Conservation (phyloP, 202 grass and related monocot species). For the Digitaria exilis region DNA sequence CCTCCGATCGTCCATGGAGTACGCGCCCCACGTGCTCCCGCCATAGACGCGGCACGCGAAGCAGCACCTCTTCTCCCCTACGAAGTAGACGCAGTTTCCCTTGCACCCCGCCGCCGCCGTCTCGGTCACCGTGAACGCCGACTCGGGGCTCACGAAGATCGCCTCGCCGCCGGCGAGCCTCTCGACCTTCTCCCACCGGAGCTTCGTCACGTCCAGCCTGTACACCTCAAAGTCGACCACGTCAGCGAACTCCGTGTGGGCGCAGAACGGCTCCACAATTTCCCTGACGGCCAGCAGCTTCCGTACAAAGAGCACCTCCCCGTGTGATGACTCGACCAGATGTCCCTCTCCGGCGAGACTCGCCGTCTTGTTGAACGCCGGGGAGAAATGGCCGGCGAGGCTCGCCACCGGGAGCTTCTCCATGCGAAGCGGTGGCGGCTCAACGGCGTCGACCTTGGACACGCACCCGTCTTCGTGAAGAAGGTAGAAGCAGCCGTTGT, state of each 20-base stretch:
- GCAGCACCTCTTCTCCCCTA: not conserved
- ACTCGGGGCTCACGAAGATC: not conserved
- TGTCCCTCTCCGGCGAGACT: not conserved
- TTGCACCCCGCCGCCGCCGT: not conserved
- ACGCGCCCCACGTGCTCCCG: not conserved
- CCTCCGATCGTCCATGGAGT: not conserved
- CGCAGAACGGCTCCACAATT: not conserved
- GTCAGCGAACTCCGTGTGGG: not conserved
- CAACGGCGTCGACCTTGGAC: not conserved
- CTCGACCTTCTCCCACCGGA: not conserved
- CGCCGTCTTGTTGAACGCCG: not conserved
- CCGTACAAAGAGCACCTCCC: conserved; percentile 22
- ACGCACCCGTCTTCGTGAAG: not conserved
- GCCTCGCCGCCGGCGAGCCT: not conserved
- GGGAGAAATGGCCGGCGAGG: not conserved
- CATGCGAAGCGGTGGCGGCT: not conserved
- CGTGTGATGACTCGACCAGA: conserved; percentile 4
- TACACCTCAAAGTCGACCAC: not conserved
- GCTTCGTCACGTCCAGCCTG: not conserved
- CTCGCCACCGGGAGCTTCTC: conserved; percentile 11
- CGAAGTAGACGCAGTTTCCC: conserved; percentile 25
- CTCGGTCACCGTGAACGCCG: not conserved
- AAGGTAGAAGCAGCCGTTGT: not conserved
- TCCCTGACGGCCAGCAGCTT: not conserved
- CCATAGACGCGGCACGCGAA: not conserved